Evolutionary conservation across 2,329 filamentous ascomycete genomes (phyloP).

Genomic region (Plenodomus tracheiphilus): DNA sequence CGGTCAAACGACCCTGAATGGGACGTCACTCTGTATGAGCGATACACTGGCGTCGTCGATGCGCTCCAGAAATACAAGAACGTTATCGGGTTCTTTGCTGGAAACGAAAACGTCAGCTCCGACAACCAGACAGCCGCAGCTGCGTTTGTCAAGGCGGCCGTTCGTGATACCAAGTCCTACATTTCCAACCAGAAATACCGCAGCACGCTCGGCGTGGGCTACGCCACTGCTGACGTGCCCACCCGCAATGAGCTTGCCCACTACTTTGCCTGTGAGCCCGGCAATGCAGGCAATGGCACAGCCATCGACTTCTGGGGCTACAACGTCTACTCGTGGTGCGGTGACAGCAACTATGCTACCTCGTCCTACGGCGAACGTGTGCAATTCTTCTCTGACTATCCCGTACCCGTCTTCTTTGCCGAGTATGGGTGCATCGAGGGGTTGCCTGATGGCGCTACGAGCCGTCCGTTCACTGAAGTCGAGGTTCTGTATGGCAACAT

Average conservation of each 20-base stretch:
- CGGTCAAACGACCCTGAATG: slow-evolving; percentile 77
- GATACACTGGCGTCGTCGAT: slow-evolving; percentile 85
- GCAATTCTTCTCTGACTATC: slow-evolving; percentile 83
- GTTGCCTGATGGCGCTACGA: slow-evolving; percentile 46
- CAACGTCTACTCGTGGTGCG: slow-evolving; percentile 99
- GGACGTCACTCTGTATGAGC: slow-evolving; percentile 75
- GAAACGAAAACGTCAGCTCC: slow-evolving; percentile 93
- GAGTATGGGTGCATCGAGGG: slow-evolving; percentile 90
- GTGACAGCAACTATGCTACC: slow-evolving; percentile 70
- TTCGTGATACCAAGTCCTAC: slow-evolving; percentile 92
- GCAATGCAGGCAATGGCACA: slow-evolving; percentile 45
- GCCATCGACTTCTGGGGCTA: slow-evolving; percentile 98
- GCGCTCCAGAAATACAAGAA: slow-evolving; percentile 81
- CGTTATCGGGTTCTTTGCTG: slow-evolving; percentile 94
- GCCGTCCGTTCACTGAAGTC: slow-evolving; percentile 84
- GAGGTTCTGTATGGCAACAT: slow-evolving; percentile 81
- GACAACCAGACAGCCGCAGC: slow-evolving; percentile 85
- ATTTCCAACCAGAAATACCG: slow-evolving; percentile 78
- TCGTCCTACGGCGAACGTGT: slow-evolving; percentile 84
- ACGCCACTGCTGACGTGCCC: slow-evolving; percentile 91
- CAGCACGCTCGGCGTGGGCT: slow-evolving; percentile 77
- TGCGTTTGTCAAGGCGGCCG: slow-evolving; percentile 94
- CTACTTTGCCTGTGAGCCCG: slow-evolving; percentile 89
- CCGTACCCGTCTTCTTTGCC: slow-evolving; percentile 94
- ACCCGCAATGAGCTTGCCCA: slow-evolving; percentile 80